Evolutionary conservation across 2,329 filamentous ascomycete species (phyloP), one percentile per base, ranked within the genome.

Genomic region (Neofusicoccum kwambonambiense): DNA sequence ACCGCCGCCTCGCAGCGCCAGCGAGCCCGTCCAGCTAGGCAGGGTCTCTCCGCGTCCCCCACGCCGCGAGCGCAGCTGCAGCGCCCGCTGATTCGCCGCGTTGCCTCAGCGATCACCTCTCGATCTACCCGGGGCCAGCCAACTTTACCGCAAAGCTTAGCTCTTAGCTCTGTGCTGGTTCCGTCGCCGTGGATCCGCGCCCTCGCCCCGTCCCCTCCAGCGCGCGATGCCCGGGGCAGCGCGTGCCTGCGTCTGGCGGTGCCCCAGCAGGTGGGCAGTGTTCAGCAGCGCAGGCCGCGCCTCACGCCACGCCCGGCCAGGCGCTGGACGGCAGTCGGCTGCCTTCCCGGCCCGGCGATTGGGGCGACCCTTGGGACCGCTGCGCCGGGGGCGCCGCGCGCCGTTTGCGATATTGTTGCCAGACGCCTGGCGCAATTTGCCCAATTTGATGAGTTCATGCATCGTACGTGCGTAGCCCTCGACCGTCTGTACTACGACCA

Each of bases 381-480:
- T 17, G 22, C 42, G 56, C 56, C 31, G 27, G 56, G 56, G 56
- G 56, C 56, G 31, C 27, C 27, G 4, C 13, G 56, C 56, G 56
- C 56, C 56, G 56, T 60, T 60, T 45, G 56, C 56, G 35, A 60
- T 45, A 58, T 56, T 56, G 52, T 44, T 42, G 52, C 52, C 52
- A 56, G 52, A 37, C 52, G 52, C 52, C 52, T 56, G 52, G 54
- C 39, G 56, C 56, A 60, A 60, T 60, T 60, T 60, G 56, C 41
- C 56, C 27, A 13, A 47, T 45, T 60, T 60, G 56, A 60, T 60
- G 56, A 60, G 56, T 60, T 60, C 56, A 60, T 60, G 56, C 56
- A 47, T 45, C 56, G 56, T 60, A 60, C 56, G 56, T 60, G 56
- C 56, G 56, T 47, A 60, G 56, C 56, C 56, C 56, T 34, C 56